Percentiles rank a stretch among this genome's conserved stretches.
phyloP scores from a whole-genome alignment of 148 eudicot genomes.

The Talinum fruticosum region DNA sequence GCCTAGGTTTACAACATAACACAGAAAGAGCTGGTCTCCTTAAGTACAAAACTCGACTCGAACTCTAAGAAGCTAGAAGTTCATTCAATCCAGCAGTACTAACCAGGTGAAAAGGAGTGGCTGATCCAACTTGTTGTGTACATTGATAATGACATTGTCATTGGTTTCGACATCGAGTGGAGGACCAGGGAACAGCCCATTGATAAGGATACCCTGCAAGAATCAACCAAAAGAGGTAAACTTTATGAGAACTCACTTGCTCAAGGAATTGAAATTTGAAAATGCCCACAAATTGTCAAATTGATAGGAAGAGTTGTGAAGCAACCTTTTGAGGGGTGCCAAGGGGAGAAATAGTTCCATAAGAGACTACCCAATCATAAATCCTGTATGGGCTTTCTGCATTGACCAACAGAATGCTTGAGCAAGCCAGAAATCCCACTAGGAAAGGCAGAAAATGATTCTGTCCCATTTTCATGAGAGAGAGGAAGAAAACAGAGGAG shows the following conservation, averaged over 20 bases:
- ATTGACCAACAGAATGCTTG: slow-evolving; percentile 32
- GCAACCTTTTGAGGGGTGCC: slow-evolving; percentile 59
- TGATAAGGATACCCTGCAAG: slow-evolving; percentile 70
- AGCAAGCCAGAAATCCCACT: slow-evolving; percentile 46
- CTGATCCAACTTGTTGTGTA: slow-evolving; percentile 64
- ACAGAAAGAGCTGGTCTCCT: not conserved
- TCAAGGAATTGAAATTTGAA: not conserved
- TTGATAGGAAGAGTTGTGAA: not conserved
- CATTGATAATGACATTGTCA: slow-evolving; percentile 60
- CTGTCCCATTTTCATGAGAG: slow-evolving; percentile 36
- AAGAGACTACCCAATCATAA: slow-evolving; percentile 53
- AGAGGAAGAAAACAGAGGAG: not conserved
- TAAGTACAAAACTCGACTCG: not conserved
- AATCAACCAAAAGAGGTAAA: not conserved
- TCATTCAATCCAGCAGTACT: slow-evolving; percentile 23
- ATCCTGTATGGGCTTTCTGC: slow-evolving; percentile 73
- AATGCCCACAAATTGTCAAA: not conserved
- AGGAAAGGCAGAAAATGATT: slow-evolving; percentile 26
- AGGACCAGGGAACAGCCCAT: slow-evolving; percentile 84
- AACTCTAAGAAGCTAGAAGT: not conserved
- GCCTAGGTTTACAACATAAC: slow-evolving; percentile 35
- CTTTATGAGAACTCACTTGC: not conserved
- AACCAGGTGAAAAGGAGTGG: slow-evolving; percentile 87
- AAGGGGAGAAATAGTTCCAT: slow-evolving; percentile 66
- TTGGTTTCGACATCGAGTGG: slow-evolving; percentile 57